These are phyloP conservation scores for Coemansia sp. DNA, from an alignment of 192 early-diverging fungal species.

Conservation along the genomic window DNA sequence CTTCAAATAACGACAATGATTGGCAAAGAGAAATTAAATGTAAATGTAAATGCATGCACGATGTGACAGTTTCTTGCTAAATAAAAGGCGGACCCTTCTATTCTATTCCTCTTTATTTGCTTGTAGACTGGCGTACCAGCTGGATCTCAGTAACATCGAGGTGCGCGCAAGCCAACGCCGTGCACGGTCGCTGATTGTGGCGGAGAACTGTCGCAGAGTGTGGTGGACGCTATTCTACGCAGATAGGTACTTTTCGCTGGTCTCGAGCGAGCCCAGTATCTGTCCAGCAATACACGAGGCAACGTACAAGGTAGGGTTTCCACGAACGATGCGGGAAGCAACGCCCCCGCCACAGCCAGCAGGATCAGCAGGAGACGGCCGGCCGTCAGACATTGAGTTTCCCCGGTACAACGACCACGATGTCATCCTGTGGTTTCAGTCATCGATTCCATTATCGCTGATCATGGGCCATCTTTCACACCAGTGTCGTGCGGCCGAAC, in stretches of 20 bases:
- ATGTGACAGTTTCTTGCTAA: too few species aligned
- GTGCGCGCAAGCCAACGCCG: constrained; percentile 52
- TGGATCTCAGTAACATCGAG: constrained; percentile 53
- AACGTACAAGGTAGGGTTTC: constrained; percentile 51
- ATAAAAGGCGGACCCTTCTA: neutral
- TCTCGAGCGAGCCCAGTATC: constrained; percentile 47
- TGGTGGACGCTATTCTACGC: constrained; percentile 57
- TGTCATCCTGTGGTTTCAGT: constrained; percentile 56
- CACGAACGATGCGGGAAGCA: constrained; percentile 53
- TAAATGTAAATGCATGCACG: too few species aligned
- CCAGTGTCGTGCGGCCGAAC: constrained; percentile 51
- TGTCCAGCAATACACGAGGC: constrained; percentile 49
- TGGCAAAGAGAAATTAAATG: too few species aligned
- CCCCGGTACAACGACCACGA: constrained; percentile 56
- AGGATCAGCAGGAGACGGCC: neutral
- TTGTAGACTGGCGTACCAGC: constrained; percentile 50
- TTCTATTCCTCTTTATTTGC: neutral
- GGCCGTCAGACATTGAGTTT: constrained; percentile 28
- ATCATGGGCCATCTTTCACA: constrained; percentile 52
- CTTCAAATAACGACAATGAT: too few species aligned
- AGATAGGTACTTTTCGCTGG: constrained; percentile 53
- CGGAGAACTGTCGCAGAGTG: constrained; percentile 55
- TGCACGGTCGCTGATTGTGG: constrained; percentile 54
- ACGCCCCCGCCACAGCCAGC: constrained; percentile 38
- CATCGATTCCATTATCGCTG: constrained; percentile 52